Percentiles rank a stretch among this genome's conserved stretches.
These are phyloP conservation scores for Ciborinia camelliae DNA, from an alignment of 2,329 filamentous ascomycete genomes.

Conservation along the genomic window DNA sequence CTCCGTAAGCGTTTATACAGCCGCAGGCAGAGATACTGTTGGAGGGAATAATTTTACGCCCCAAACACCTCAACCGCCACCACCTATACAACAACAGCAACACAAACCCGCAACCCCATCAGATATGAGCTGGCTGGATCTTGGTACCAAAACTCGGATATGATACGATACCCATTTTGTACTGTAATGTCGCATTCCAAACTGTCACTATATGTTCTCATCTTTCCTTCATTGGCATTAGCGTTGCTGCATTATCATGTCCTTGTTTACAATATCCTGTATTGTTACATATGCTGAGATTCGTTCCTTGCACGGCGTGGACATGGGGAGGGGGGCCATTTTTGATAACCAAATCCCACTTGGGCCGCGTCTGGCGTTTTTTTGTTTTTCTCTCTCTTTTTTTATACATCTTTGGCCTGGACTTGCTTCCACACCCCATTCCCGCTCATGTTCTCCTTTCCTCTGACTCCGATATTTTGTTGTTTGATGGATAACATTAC, in stretches of 20 bases:
- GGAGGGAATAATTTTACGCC: slow-evolving; percentile 28
- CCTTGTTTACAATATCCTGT: slow-evolving; percentile 9
- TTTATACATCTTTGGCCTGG: background rate
- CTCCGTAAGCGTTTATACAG: slow-evolving; percentile 45
- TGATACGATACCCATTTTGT: slow-evolving; percentile 22
- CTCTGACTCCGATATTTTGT: background rate
- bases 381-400: too few species aligned
- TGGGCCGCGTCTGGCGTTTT: slow-evolving; percentile 2
- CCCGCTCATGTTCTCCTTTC: slow-evolving; percentile 6
- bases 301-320: slow-evolving; percentile 5
- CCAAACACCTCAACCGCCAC: slow-evolving; percentile 24
- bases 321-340: slow-evolving; percentile 8
- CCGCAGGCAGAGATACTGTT: slow-evolving; percentile 39
- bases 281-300: slow-evolving; percentile 17
- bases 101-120: slow-evolving; percentile 34
- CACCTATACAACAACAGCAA: slow-evolving; percentile 20
- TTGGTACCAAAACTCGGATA: slow-evolving; percentile 44
- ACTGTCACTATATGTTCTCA: slow-evolving; percentile 15
- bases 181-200: slow-evolving; percentile 13
- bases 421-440: slow-evolving; percentile 2
- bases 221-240: slow-evolving; percentile 12
- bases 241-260: slow-evolving; percentile 12
- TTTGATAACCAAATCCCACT: background rate
- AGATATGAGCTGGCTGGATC: slow-evolving; percentile 80
- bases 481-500: slow-evolving; percentile 1